Conservation (phyloP, 2,329 filamentous ascomycete genomes). For the Monilinia aucupariae region DNA sequence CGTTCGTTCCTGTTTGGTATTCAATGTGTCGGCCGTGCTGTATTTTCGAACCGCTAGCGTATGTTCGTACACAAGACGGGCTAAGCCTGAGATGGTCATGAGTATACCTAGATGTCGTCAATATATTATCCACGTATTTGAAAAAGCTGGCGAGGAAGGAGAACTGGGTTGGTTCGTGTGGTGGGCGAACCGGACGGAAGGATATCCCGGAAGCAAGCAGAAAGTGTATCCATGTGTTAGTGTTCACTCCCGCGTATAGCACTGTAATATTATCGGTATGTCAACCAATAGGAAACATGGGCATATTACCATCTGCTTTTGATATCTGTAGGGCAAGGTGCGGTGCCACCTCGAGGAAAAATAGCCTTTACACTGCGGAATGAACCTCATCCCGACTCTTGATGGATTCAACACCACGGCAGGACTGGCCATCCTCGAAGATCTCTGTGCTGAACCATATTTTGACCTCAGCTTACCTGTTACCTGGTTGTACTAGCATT, state of each 20-base stretch:
- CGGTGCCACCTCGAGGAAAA: neutral
- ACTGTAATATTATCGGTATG: neutral
- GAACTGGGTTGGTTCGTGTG: neutral
- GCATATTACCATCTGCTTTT: neutral
- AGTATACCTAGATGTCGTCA: neutral
- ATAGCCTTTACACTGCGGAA: neutral
- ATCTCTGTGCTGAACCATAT: neutral
- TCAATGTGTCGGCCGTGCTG: neutral
- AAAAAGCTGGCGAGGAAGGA: neutral
- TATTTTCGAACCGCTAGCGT: neutral
- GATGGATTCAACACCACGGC: neutral
- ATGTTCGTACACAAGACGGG: neutral
- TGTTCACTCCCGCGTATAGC: neutral
- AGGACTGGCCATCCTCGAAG: neutral
- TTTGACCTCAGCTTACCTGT: neutral
- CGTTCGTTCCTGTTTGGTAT: neutral
- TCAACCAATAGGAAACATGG: neutral
- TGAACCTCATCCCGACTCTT: neutral
- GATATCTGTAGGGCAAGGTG: neutral
- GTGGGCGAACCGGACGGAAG: conserved; percentile 2
- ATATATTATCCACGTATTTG: neutral
- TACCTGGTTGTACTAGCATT: neutral
- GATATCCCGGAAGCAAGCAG: neutral
- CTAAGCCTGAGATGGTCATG: neutral
- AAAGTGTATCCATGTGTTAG: neutral